phyloP scores from a whole-genome alignment of 768 basidiomycete genomes.

The Coprinopsis strossmayeri region DNA sequence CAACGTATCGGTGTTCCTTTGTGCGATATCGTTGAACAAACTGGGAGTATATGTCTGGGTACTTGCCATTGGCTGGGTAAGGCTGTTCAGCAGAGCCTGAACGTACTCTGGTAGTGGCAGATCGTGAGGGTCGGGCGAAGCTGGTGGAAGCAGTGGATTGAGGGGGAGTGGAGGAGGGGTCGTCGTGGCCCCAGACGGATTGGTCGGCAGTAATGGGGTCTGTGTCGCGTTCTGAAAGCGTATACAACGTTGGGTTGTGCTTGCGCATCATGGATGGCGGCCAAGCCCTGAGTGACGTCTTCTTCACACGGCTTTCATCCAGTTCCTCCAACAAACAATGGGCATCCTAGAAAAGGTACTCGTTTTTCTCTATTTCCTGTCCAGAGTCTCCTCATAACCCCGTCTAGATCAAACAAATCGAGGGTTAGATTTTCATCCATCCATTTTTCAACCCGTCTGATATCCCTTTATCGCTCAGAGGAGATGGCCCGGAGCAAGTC shows the following conservation, averaged over 20 bases:
- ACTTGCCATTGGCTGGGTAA: constrained; percentile 24
- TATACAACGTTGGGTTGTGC: constrained; percentile 64
- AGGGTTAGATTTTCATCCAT: constrained; percentile 55
- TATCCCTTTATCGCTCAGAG: constrained; percentile 39
- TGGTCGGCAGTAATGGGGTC: constrained; percentile 43
- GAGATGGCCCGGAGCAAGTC: constrained; percentile 94
- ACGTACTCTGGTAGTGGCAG: too few relatives aligned
- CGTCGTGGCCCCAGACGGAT: constrained; percentile 32
- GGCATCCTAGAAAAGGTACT: constrained; percentile 89
- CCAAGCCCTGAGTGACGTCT: neutral
- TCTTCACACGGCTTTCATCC: constrained; percentile 1
- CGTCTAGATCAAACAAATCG: constrained; percentile 86
- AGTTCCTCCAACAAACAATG: constrained; percentile 40
- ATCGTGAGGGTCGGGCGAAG: constrained; percentile 12
- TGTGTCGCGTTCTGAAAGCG: constrained; percentile 43
- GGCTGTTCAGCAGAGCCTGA: too few relatives aligned
- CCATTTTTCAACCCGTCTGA: neutral
- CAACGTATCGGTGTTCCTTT: constrained; percentile 33
- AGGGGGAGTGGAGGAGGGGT: constrained; percentile 23
- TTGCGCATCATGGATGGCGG: constrained; percentile 32
- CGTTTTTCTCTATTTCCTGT: neutral
- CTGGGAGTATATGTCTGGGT: constrained; percentile 68
- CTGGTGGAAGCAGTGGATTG: constrained; percentile 25
- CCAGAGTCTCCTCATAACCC: neutral
- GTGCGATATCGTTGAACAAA: constrained; percentile 74